Base-by-base conservation (phyloP, 139 green algal species). In the Volvox reticuliferus region DNA sequence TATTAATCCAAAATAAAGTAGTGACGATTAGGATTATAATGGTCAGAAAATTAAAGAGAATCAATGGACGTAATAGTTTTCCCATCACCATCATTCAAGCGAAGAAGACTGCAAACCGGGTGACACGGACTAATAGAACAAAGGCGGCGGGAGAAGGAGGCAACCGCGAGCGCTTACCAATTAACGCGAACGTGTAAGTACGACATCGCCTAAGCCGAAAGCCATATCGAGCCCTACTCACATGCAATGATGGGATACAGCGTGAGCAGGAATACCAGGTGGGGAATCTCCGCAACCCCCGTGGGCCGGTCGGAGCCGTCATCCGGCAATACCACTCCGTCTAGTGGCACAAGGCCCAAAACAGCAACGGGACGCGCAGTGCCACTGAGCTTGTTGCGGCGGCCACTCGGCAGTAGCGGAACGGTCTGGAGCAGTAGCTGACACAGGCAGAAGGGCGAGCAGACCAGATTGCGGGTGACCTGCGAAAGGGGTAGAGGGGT, bases 381-480 rank as follows among this genome's bases (percentile, higher is more conserved):
- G 44, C 82, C 67, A 67, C 82, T 65, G 1, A 93, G 13, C 62
- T 91, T 93, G 35, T 30, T 6, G 24, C 85, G 85, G 30, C 9
- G 62, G 32, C 77, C 78, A 28, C 26, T 0, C 1, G 90, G 90
- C 44, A 88, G 26, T 14, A 32, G 35, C 18, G 30, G 24, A 12
- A 65, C 17, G 50, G 32, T 18, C 12, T 63, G 81, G 19, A 91
- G 61, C 35, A 16, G 13, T 22, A 83, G 16, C 1, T 81, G 67
- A 20, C 71, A 20, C 50, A 94, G 73, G 83, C 73, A 89, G 77
- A 94, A 92, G 26, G 91, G 91, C 14, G 91, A 89, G 88, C 91
- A 92, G 30, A 92, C 55, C 30, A 94, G 83, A 55, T 89, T 65
- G 88, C 81, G 91, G 13, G 75, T 12, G 0, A 94, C 91, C 82